Percentiles rank a stretch among this genome's conserved stretches.
phyloP scores from a whole-genome alignment of 495 filamentous ascomycete species.

The Penicillium angulare region DNA sequence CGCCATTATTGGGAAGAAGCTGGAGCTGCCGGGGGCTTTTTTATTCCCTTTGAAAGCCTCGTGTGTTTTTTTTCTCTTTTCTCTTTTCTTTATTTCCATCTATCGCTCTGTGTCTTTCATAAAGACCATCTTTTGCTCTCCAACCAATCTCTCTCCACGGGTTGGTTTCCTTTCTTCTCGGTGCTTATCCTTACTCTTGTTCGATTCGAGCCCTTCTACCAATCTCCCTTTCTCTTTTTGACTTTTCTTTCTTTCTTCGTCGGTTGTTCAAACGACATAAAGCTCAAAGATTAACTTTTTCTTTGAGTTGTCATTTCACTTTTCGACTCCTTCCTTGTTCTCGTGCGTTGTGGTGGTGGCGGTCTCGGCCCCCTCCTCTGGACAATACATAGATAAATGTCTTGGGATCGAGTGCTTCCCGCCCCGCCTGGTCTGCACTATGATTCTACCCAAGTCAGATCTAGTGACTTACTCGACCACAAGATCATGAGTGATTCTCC shows the following conservation, averaged over 20 bases:
- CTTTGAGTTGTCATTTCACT: slow-evolving; percentile 6
- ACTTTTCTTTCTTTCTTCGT: slow-evolving; percentile 15
- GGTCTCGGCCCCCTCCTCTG: background rate
- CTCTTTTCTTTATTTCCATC: background rate
- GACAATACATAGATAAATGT: slow-evolving; percentile 40
- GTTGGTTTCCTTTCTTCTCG: slow-evolving; percentile 6
- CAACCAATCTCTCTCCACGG: background rate
- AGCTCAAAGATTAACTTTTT: background rate
- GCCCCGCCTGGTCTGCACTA: slow-evolving; percentile 46
- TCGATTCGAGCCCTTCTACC: no score
- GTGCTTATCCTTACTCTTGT: no score
- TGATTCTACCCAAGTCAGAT: slow-evolving; percentile 37
- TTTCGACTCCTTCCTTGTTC: slow-evolving; percentile 9
- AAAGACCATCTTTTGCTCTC: background rate
- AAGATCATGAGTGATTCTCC: slow-evolving; percentile 49
- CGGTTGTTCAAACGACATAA: background rate
- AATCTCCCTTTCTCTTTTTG: no score
- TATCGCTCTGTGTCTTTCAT: no score
- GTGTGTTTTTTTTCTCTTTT: slow-evolving; percentile 13
- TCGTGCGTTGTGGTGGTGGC: slow-evolving; percentile 10
- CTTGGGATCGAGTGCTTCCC: slow-evolving; percentile 57
- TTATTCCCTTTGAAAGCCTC: slow-evolving; percentile 1
- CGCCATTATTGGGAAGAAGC: background rate
- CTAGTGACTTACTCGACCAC: slow-evolving; percentile 46
- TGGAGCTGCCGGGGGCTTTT: slow-evolving; percentile 1